These are phyloP conservation scores for Simplicillium aogashimaense DNA, from an alignment of 2,329 filamentous ascomycete genomes.

Conservation along the genomic window DNA sequence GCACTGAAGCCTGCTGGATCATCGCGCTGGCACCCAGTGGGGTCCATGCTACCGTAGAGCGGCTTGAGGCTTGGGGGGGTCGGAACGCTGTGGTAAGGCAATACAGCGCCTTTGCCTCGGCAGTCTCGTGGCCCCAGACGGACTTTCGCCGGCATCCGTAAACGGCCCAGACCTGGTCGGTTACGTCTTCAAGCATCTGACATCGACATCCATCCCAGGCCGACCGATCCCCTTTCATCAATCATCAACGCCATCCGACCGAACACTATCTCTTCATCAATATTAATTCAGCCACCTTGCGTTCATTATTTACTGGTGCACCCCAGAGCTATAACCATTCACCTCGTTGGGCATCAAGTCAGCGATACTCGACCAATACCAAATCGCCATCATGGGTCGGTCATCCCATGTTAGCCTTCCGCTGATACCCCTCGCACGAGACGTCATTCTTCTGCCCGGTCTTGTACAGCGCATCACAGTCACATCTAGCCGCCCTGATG, in stretches of 20 bases:
- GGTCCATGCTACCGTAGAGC: background rate
- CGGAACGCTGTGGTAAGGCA: background rate
- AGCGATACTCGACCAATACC: background rate
- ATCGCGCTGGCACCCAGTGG: too few relatives aligned
- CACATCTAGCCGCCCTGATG: constrained; percentile 68
- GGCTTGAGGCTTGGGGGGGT: background rate
- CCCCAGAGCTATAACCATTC: background rate
- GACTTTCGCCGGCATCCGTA: background rate
- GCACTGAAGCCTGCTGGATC: too few relatives aligned
- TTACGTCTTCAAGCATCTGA: background rate
- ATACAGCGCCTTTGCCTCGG: background rate
- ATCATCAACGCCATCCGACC: background rate
- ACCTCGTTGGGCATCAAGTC: background rate
- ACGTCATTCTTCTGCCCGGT: constrained; percentile 75
- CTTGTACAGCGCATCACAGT: constrained; percentile 78
- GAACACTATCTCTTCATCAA: background rate
- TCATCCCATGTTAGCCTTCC: constrained; percentile 47
- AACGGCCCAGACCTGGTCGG: background rate
- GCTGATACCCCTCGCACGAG: constrained; percentile 72
- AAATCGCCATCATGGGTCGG: constrained; percentile 22
- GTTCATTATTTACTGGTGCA: background rate
- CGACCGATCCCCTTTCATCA: background rate
- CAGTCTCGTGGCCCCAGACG: background rate
- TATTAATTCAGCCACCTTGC: background rate
- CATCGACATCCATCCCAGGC: background rate